Base-by-base conservation (phyloP, 2,329 filamentous ascomycete genomes). In the Cordyceps pruinosa region DNA sequence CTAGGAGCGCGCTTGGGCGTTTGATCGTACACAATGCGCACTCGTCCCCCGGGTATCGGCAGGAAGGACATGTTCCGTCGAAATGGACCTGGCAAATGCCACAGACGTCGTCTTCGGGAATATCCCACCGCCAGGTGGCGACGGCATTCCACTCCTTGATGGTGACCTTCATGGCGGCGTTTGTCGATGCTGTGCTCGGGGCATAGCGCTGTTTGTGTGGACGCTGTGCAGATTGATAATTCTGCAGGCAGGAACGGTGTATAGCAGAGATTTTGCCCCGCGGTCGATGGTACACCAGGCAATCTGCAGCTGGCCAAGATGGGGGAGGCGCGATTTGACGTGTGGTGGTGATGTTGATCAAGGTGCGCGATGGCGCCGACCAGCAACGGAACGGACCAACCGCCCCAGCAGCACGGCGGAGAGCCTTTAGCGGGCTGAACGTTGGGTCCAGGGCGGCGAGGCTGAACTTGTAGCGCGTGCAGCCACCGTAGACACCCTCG, bases 31-130 rank as follows among this genome's bases (percentile, higher is more conserved):
- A 80, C 59, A 99, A 79, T 59, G 89, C 89, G 74, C 94, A 99
- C 69, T 97, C 92, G 67, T 99, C 94, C 58, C 94, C 94, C 15
- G 94, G 94, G 69, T 91, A 97, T 79, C 95, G 96, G 85, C 94
- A 99, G 56, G 91, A 95, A 47, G 94, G 92, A 77, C 94, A 99
- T 26, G 94, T 97, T 59, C 92, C 93, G 71, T 99, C 94, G 70
- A 97, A 99, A 67, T 96, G 89, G 61, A 96, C 92, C 70, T 96
- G 93, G 74, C 94, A 99, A 75, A 99, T 99, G 66, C 94, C 94
- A 66, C 94, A 99, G 61, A 97, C 92, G 70, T 99, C 93, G 75
- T 97, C 93, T 66, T 96, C 91, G 25, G 93, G 91, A 67, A 97
- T 89, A 70, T 97, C 90, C 94, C 94, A 99, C 62, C 90, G 86